Evolutionary conservation across 2,329 filamentous ascomycete genomes (phyloP).

Genomic region (Botryotinia globosa): DNA sequence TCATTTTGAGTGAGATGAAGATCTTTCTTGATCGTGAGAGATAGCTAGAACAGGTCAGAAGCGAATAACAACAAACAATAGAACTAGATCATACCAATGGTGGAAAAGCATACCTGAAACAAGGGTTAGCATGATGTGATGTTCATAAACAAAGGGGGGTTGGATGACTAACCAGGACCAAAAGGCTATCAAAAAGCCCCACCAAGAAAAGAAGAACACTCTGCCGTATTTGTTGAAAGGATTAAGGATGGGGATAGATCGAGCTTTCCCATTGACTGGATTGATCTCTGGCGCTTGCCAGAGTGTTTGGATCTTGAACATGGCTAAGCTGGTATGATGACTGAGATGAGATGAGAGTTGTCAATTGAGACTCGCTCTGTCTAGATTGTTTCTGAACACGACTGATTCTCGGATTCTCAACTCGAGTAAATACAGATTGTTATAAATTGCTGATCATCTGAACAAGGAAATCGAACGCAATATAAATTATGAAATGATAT

Average conservation of each 20-base stretch:
- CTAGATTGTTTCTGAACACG: neutral
- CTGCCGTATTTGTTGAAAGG: conserved; percentile 75
- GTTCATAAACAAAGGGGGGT: conserved; percentile 41
- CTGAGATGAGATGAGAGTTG: neutral
- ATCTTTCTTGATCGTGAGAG: conserved; percentile 74
- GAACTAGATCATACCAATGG: conserved; percentile 44
- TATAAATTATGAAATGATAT: conserved; percentile 10
- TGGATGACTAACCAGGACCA: conserved; percentile 72
- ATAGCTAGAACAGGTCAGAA: conserved; percentile 31
- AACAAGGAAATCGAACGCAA: neutral
- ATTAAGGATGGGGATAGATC: conserved; percentile 76
- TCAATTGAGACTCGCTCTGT: neutral
- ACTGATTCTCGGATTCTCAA: neutral
- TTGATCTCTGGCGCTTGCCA: conserved; percentile 48
- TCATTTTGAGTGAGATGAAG: conserved; percentile 67
- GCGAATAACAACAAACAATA: neutral
- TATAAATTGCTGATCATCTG: neutral
- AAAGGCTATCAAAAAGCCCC: conserved; percentile 83
- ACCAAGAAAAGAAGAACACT: conserved; percentile 87
- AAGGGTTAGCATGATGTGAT: conserved; percentile 52
- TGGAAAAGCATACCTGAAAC: conserved; percentile 74
- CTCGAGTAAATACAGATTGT: neutral
- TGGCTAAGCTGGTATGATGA: neutral
- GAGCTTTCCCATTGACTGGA: conserved; percentile 79
- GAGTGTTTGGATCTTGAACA: conserved; percentile 31